Evolutionary conservation across 1,284 basidiomycete genomes (phyloP), one percentile per base, ranked within the genome.

Genomic region (Takashimella tepidaria): DNA sequence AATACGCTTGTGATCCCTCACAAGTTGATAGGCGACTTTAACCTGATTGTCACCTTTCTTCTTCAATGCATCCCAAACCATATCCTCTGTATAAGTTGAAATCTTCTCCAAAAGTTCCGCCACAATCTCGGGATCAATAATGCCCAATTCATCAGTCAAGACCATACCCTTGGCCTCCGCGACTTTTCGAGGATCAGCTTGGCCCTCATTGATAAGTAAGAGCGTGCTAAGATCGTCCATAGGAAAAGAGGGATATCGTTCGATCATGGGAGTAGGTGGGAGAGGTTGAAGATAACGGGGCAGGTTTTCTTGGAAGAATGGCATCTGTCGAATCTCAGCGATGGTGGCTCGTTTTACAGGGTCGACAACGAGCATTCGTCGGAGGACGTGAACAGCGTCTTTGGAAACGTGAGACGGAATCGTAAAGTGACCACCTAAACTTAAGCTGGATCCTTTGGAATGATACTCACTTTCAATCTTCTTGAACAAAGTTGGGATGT

Each of bases 1-100:
- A 56, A 89, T 82, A 43, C 92, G 79, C 63, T 85, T 82, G 76
- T 95, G 92, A 70, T 98, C 95, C 50, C 92, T 80, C 51, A 96
- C 80, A 2, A 98, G 80, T 82, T 95, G 86, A 73, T 98, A 98
- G 0, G 95, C 93, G 16, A 98, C 92, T 76, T 97, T 95, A 70
- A 98, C 87, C 55, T 92, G 88, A 69, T 97, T 96, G 42, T 95
- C 92, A 54, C 92, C 89, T 45, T 92, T 86, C 58, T 85, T 79
- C 62, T 86, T 80, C 55, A 98, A 76, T 63, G 86, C 87, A 54
- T 88, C 84, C 86, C 89, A 89, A 4, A 98, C 83, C 62, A 92
- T 88, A 2, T 89, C 86, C 70, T 84, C 83, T 53, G 83, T 83
- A 26, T 95, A 86, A 0, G 85, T 87, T 0, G 83, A 76, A 78